phyloP scores from a whole-genome alignment of 2,329 filamentous ascomycete genomes.

The Parastagonospora nodorum region DNA sequence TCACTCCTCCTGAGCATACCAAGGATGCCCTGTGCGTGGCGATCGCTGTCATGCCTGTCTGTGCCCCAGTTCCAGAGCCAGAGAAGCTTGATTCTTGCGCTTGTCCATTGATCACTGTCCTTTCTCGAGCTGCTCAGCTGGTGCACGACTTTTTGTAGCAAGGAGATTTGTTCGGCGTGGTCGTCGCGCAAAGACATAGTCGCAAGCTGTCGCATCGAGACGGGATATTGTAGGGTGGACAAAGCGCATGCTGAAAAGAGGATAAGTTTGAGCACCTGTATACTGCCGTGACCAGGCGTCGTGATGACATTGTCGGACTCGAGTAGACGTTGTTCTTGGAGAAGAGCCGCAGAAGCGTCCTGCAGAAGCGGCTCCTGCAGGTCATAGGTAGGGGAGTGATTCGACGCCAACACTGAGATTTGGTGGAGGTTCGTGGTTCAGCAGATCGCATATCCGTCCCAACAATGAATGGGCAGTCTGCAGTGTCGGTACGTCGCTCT shows the following conservation, averaged over 20 bases:
- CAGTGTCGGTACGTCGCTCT: slow-evolving; percentile 63
- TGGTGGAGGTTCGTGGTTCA: slow-evolving; percentile 64
- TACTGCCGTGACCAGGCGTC: slow-evolving; percentile 60
- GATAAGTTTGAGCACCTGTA: slow-evolving; percentile 66
- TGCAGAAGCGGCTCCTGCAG: slow-evolving; percentile 40
- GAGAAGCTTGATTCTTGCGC: slow-evolving; percentile 66
- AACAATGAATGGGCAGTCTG: slow-evolving; percentile 65
- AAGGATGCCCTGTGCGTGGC: slow-evolving; percentile 55
- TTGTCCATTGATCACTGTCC: slow-evolving; percentile 59
- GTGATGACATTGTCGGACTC: slow-evolving; percentile 68
- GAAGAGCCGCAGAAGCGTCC: slow-evolving; percentile 35
- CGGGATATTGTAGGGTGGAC: slow-evolving; percentile 46
- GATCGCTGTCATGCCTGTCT: slow-evolving; percentile 47
- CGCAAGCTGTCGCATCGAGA: slow-evolving; percentile 51
- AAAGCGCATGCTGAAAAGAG: slow-evolving; percentile 57
- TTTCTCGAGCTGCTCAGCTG: slow-evolving; percentile 59
- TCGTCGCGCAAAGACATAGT: slow-evolving; percentile 70
- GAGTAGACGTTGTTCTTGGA: slow-evolving; percentile 57
- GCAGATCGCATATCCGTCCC: slow-evolving; percentile 62
- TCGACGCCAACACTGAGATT: slow-evolving; percentile 51
- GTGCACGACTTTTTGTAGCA: slow-evolving; percentile 65
- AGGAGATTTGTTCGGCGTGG: slow-evolving; percentile 65
- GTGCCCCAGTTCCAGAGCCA: slow-evolving; percentile 77
- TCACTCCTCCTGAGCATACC: slow-evolving; percentile 64
- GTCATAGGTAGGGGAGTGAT: slow-evolving; percentile 51